Evolutionary conservation across 208 protist genomes (phyloP).

Genomic region (Phytomonas serpens): DNA sequence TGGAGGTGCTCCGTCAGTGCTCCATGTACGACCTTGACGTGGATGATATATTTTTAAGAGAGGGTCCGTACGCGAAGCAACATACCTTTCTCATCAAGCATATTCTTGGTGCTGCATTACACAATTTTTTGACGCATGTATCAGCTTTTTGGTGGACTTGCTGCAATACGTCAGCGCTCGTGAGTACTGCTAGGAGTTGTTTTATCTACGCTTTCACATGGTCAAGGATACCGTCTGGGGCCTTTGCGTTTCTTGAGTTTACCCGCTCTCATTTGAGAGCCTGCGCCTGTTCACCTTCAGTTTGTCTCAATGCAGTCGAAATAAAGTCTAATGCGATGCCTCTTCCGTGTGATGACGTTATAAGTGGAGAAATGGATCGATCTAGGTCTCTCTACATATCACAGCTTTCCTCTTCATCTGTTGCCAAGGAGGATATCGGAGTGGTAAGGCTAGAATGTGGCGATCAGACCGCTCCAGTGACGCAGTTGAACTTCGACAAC

Average conservation of each 20-base stretch:
- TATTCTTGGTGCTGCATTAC: neutral
- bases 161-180: neutral
- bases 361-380: neutral
- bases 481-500: neutral
- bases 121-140: neutral
- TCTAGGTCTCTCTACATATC: neutral
- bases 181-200: neutral
- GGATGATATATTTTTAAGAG: neutral
- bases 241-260: neutral
- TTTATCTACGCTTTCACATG: neutral
- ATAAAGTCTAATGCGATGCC: neutral
- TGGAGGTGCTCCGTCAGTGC: conserved; percentile 21
- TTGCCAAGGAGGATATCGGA: neutral
- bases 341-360: neutral
- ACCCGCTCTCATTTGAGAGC: neutral
- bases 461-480: neutral
- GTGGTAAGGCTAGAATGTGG: neutral
- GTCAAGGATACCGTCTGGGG: neutral
- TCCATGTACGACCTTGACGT: conserved; percentile 22
- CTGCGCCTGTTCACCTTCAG: neutral
- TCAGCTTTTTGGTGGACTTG: neutral
- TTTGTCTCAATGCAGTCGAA: neutral
- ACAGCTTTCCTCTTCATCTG: neutral
- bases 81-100: neutral
- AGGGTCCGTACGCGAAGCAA: neutral